These are phyloP conservation scores for Triticum timopheevii DNA, from an alignment of 176 grass and related monocot genomes.

Conservation along the genomic window DNA sequence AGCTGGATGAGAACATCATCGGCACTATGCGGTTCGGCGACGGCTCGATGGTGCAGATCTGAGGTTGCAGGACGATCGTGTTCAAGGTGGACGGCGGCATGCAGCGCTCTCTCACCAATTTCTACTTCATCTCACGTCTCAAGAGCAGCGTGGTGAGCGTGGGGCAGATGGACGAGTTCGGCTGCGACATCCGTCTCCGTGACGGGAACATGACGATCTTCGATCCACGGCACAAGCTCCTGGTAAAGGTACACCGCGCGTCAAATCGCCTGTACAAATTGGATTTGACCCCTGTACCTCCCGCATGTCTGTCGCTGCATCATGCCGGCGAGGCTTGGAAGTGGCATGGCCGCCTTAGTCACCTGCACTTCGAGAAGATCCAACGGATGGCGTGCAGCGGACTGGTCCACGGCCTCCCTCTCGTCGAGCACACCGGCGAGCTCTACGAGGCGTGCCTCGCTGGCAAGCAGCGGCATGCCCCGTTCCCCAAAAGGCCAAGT, in stretches of 20 bases:
- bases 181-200: background rate
- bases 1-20: background rate
- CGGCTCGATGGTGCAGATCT: background rate
- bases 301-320: fast-evolving
- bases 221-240: background rate
- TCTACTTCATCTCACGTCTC: background rate
- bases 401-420: too few relatives aligned
- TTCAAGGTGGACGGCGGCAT: background rate
- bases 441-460: background rate
- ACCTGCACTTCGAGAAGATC: background rate
- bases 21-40: background rate
- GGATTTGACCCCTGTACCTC: background rate
- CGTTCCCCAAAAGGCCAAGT: background rate
- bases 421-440: background rate
- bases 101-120: background rate
- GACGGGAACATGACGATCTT: background rate
- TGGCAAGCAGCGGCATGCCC: background rate
- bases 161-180: background rate
- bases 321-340: background rate
- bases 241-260: background rate
- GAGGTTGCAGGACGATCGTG: background rate
- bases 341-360: background rate
- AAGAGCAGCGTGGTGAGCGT: background rate
- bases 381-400: too few relatives aligned
- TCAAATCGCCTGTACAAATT: background rate